Evolutionary conservation across 805 yeast genomes (phyloP), one percentile per base, ranked within the genome.

Genomic region (Ogataea ganodermae): DNA sequence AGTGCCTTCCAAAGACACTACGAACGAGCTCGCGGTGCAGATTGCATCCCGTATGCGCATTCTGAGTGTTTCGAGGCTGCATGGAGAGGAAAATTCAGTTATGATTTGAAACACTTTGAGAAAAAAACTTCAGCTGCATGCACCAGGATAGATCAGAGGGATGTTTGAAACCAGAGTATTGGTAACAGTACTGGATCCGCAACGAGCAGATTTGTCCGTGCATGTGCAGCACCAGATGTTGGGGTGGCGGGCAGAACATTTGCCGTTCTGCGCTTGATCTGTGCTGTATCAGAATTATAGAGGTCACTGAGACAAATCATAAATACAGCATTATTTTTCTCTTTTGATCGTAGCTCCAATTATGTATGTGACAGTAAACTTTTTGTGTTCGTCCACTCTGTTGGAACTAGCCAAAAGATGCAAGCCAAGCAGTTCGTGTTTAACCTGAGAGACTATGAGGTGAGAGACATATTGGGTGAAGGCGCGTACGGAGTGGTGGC

Each of bases 401-500:
- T 27, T 7, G 10, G 10, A 31, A 31, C 35, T 10, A n/a, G 22
- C 24, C 36, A 20, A 27, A 28, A n/a, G n/a, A 56, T 58, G 66
- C 55, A 51, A 45, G 54, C 55, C 36, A 65, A 80, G 47, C 76
- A 78, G 38, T 75, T 76, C 46, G 75, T 81, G 2, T 86, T 84
- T 66, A 83, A 83, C 56, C 78, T 86, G 13, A 75, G 78, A 39
- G 80, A 78, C 53, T 86, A 81, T 60, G 79, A 79, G 50, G 75
- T 86, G 6, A 69, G 71, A 16, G 80, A 79, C 48, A 70, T 84
- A 4, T 69, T 87, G 5, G 95, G 95, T 4, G 88, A 84, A 62
- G 95, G 95, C 1, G 90, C 94, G 0, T 87, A 87, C 56, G 94
- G 95, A 0, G 76, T 85, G 2, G 95, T 87, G 4, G 84, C 86